Evolutionary conservation across 495 filamentous ascomycete genomes (phyloP), one percentile per base, ranked within the genome.

Genomic region (Podospora anserina): DNA sequence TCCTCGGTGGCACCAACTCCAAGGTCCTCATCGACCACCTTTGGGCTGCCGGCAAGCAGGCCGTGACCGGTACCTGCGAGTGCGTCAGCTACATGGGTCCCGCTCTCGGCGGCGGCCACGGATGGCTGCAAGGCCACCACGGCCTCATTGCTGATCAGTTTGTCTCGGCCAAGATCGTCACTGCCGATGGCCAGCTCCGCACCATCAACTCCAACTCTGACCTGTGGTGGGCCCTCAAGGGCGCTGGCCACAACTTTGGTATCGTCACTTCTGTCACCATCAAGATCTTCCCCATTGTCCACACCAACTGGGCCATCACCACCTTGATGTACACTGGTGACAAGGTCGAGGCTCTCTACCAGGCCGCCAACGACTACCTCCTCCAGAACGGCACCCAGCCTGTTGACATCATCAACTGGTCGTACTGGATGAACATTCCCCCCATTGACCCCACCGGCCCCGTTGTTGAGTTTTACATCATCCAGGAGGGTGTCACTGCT

Each of bases 171-270:
- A 81, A 82, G 28, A 71, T 90, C 15, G 85, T 91, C 0, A 77
- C 87, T 4, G 86, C 87, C n/a, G 76, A 87, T 68, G 89, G 88
- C 15, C 70, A 72, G 19, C 69, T 75, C 18, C 78, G 79, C 7
- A 82, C 78, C 15, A 67, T 81, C 26, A 67, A 81, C 57, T 59
- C 76, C 6, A 73, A 76, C 61, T 75, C 81, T 9, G 82, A 88
- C 27, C 81, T 88, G 63, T 88, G 77, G 72, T 88, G 85, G 84
- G 87, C 80, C 7, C 71, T 90, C 63, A 77, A 79, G 59, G 88
- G 88, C 4, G 87, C 86, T 39, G 87, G 87, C 5, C 84, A 87
- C 72, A 89, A 89, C 74, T 89, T 89, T 66, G 88, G 87, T 61
- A 85, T 89, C 72, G 82, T 90, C 27, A 83, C 80, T 15, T 82